Percentiles rank a stretch among this genome's conserved stretches.
Evolutionary conservation across 2,329 filamentous ascomycete species (phyloP).

Genomic region (Dactylonectria macrodidyma): DNA sequence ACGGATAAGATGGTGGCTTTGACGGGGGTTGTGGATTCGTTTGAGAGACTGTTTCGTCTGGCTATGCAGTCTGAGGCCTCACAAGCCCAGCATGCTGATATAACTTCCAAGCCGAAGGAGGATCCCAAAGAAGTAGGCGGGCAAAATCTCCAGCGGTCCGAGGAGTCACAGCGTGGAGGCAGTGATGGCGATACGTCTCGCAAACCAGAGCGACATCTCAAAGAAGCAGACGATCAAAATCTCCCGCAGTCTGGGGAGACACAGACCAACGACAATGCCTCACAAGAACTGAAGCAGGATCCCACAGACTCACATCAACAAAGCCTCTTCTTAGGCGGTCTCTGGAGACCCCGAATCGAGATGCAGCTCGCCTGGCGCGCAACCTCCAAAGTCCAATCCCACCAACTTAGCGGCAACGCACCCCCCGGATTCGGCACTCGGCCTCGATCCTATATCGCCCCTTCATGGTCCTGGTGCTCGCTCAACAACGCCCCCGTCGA

Average conservation of each 20-base stretch:
- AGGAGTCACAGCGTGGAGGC: not conserved
- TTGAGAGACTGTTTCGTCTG: not conserved
- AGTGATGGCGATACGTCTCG: not conserved
- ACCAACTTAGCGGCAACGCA: slow-evolving; percentile 1
- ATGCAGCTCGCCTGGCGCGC: slow-evolving; percentile 34
- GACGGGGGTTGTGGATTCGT: slow-evolving; percentile 15
- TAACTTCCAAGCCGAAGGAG: not conserved
- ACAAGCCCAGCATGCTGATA: not conserved
- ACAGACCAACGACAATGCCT: not conserved
- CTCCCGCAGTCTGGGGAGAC: too few species aligned
- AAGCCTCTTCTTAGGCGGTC: slow-evolving; percentile 18
- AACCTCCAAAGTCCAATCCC: slow-evolving; percentile 16
- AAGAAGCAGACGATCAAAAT: not conserved
- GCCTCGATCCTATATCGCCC: slow-evolving; percentile 8
- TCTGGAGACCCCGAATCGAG: slow-evolving; percentile 25
- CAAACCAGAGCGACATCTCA: not conserved
- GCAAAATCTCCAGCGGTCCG: not conserved
- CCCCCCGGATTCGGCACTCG: slow-evolving; percentile 12
- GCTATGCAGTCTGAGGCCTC: not conserved
- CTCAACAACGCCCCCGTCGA: slow-evolving; percentile 28
- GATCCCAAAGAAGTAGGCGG: not conserved
- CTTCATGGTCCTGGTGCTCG: slow-evolving; percentile 35
- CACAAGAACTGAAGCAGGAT: not conserved
- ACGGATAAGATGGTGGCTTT: slow-evolving; percentile 30
- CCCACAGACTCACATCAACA: not conserved